These are phyloP conservation scores for Ophiosphaerella herpotricha DNA, from an alignment of 2,329 filamentous ascomycete species.

Conservation along the genomic window DNA sequence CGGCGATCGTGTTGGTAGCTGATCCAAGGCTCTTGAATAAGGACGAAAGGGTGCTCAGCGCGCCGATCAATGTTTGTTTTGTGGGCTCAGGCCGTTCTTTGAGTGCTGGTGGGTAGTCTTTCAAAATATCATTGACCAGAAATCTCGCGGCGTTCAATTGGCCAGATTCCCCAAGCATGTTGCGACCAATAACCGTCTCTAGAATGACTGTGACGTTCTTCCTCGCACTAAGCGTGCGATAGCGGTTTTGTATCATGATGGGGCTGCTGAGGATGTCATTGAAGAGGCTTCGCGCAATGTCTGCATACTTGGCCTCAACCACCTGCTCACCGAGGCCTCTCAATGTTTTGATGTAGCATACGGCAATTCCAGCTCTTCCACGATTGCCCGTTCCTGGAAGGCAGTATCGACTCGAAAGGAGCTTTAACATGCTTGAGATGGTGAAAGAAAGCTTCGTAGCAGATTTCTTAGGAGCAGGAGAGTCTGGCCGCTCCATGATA, in stretches of 20 bases:
- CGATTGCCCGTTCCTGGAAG: constrained; percentile 78
- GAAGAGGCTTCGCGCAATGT: constrained; percentile 80
- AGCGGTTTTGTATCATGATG: constrained; percentile 80
- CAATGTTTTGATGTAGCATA: constrained; percentile 85
- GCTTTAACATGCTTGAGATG: constrained; percentile 76
- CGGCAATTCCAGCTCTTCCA: constrained; percentile 78
- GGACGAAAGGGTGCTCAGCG: constrained; percentile 78
- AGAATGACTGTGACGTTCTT: constrained; percentile 83
- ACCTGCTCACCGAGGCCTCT: constrained; percentile 77
- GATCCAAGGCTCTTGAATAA: constrained; percentile 81
- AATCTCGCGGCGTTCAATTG: constrained; percentile 81
- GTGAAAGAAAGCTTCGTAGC: constrained; percentile 73
- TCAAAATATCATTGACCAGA: constrained; percentile 85
- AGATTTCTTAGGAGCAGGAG: constrained; percentile 74
- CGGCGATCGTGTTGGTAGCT: constrained; percentile 77
- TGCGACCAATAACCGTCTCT: constrained; percentile 78
- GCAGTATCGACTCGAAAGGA: constrained; percentile 80
- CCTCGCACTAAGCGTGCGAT: constrained; percentile 81
- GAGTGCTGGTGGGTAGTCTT: constrained; percentile 89
- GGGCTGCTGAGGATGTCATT: constrained; percentile 77
- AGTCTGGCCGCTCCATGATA: constrained; percentile 67
- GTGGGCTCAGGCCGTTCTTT: constrained; percentile 86
- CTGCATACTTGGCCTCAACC: constrained; percentile 81
- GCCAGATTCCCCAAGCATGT: constrained; percentile 85
- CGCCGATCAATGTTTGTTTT: constrained; percentile 80